Conservation (phyloP, 768 basidiomycete species). For the Pleurotus tuber-regium region DNA sequence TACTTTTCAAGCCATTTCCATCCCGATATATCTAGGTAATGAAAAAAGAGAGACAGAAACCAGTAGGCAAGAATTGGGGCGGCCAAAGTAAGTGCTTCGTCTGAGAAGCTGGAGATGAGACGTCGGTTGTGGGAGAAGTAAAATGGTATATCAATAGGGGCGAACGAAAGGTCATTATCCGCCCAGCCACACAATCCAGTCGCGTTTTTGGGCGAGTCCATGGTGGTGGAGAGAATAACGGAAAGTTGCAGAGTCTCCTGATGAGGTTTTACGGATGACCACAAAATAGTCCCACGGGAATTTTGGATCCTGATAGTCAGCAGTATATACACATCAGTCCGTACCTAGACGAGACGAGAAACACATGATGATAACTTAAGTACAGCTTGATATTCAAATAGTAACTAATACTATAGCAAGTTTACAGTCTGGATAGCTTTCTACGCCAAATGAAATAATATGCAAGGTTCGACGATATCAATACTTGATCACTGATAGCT, state of each 20-base stretch:
- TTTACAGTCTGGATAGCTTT: constrained; percentile 12
- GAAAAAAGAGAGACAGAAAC: constrained; percentile 76
- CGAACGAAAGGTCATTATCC: constrained; percentile 36
- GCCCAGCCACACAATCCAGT: constrained; percentile 32
- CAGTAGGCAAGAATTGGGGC: constrained; percentile 86
- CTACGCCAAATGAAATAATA: constrained; percentile 11
- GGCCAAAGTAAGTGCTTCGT: constrained; percentile 67
- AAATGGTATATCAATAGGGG: constrained; percentile 40
- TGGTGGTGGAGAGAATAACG: background rate
- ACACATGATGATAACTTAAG: background rate
- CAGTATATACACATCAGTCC: constrained; percentile 2
- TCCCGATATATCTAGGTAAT: constrained; percentile 71
- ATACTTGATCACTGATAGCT: constrained; percentile 5
- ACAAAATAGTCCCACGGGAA: too few species aligned
- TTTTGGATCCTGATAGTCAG: too few species aligned
- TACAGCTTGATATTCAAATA: constrained; percentile 10
- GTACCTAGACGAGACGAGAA: background rate
- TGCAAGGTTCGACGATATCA: constrained; percentile 16
- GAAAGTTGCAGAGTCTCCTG: too few species aligned
- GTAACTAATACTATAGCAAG: constrained; percentile 5
- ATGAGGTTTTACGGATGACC: too few species aligned
- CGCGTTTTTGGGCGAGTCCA: constrained; percentile 30
- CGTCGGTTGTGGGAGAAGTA: constrained; percentile 48
- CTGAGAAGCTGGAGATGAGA: constrained; percentile 59
- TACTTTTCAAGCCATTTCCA: constrained; percentile 81